Base-by-base conservation (phyloP, 208 protist genomes). In the Leptomonas seymouri region DNA sequence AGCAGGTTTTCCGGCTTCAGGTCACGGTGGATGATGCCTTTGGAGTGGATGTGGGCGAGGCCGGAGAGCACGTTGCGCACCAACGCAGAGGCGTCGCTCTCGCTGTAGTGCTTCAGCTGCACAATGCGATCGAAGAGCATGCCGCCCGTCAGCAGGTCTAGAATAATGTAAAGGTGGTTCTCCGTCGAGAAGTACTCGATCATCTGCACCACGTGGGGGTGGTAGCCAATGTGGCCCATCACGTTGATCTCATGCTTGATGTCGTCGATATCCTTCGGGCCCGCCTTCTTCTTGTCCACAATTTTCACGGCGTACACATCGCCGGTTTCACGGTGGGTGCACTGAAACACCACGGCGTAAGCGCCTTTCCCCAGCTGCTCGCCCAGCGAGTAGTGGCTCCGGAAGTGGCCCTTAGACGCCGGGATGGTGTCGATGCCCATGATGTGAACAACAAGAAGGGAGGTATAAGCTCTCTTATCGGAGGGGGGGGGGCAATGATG, bases 1-100 rank as follows among this genome's bases (percentile, higher is more conserved):
- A 99, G 97, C 41, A 99, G 87, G 69, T 99, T 99, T 70, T 99
- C 97, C 39, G 98, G 98, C 86, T 99, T 99, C 28, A 99, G 86
- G 76, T 99, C 98, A 51, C 99, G 86, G 80, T 99, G 99, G 84
- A 99, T 99, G 58, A 99, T 98, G 34, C 98, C 98, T 45, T 92
- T 97, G 41, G 91, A 96, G 79, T 99, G 98, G 67, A 93, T 94
- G 72, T 97, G 98, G 60, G 97, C 85, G 34, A 99, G 80, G 20
- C 96, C 93, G 50, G 85, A 80, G 72, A 98, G 98, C 12, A 99
- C 91, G 73, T 99, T 99, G 71, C 87, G 98, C 45, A 98, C 84
- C 51, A 99, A 85, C 67, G 98, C 97, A n/a, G 93, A 86, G 51
- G 99, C 98, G n/a, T 89, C 93, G 28, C 99, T 86, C 58, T 94